Percentiles rank a stretch among this genome's conserved stretches.
Evolutionary conservation across 768 basidiomycete genomes (phyloP).

Genomic region (Tylopilus balloui): DNA sequence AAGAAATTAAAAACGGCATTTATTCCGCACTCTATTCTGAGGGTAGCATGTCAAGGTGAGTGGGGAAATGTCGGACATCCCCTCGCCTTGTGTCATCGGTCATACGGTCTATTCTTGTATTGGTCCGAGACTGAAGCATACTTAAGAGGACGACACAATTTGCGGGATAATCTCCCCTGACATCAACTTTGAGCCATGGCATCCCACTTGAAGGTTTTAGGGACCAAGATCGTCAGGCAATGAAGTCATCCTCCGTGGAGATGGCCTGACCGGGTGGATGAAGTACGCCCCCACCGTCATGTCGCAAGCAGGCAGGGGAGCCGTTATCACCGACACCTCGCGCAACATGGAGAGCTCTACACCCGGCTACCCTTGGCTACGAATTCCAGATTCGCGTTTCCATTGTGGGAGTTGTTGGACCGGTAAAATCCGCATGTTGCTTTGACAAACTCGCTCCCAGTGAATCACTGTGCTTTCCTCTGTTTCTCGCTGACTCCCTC

Average conservation of each 20-base stretch:
- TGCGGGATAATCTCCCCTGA: background rate
- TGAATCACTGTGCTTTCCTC: background rate
- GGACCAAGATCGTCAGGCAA: slow-evolving; percentile 58
- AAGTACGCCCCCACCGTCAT: slow-evolving; percentile 49
- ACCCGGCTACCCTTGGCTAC: slow-evolving; percentile 74
- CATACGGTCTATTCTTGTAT: background rate
- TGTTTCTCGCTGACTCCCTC: background rate
- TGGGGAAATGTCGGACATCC: slow-evolving; percentile 19
- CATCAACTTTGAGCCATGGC: slow-evolving; percentile 11
- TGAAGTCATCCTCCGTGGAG: slow-evolving; percentile 61
- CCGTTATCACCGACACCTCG: slow-evolving; percentile 3
- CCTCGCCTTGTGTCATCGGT: background rate
- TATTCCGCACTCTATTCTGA: background rate
- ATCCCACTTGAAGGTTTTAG: slow-evolving; percentile 52
- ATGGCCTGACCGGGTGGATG: slow-evolving; percentile 84
- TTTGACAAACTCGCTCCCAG: slow-evolving; percentile 57
- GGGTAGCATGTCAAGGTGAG: background rate
- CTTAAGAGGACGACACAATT: background rate
- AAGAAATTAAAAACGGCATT: background rate
- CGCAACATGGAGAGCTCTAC: slow-evolving; percentile 76
- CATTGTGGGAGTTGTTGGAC: slow-evolving; percentile 60
- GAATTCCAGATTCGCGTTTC: slow-evolving; percentile 74
- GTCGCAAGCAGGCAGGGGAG: slow-evolving; percentile 1
- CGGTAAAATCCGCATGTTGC: slow-evolving; percentile 69
- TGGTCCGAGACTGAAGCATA: background rate